Percentiles rank a stretch among this genome's conserved stretches.
Conservation (phyloP, 2,329 filamentous ascomycete species). For the Didymosphaeria variabile region DNA sequence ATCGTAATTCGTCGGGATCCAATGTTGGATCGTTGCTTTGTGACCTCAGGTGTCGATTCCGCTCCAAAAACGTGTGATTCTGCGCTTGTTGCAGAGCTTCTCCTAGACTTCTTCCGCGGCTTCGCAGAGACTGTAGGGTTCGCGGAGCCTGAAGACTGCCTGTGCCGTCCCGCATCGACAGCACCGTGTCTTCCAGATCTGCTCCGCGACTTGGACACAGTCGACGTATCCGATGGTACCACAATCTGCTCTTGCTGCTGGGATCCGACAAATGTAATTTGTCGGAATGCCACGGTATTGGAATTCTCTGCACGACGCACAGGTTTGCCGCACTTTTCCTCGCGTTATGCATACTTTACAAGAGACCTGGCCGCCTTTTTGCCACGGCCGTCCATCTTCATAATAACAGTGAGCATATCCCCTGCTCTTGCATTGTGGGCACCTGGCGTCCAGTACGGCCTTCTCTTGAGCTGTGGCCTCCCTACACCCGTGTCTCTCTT, state of each 20-base stretch:
- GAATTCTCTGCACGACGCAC: neutral
- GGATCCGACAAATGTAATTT: neutral
- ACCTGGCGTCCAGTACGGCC: neutral
- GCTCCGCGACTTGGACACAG: too few relatives aligned
- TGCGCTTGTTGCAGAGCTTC: neutral
- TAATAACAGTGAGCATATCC: neutral
- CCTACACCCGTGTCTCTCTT: neutral
- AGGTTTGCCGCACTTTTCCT: neutral
- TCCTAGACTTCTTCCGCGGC: neutral
- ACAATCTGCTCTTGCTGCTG: neutral
- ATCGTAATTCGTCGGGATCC: too few relatives aligned
- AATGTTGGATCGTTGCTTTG: neutral
- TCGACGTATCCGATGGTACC: neutral
- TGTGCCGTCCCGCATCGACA: neutral
- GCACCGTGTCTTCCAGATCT: neutral
- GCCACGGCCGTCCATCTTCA: neutral
- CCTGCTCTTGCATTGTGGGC: slow-evolving; percentile 1
- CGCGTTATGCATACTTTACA: neutral
- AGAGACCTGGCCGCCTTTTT: neutral
- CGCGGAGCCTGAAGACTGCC: neutral
- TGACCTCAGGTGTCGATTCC: neutral
- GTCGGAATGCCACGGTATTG: neutral
- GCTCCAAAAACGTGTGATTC: neutral
- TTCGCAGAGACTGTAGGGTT: neutral
- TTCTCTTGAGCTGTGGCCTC: neutral